Evolutionary conservation across 495 filamentous ascomycete genomes (phyloP).

Genomic region (Tetracladium marchalianum): DNA sequence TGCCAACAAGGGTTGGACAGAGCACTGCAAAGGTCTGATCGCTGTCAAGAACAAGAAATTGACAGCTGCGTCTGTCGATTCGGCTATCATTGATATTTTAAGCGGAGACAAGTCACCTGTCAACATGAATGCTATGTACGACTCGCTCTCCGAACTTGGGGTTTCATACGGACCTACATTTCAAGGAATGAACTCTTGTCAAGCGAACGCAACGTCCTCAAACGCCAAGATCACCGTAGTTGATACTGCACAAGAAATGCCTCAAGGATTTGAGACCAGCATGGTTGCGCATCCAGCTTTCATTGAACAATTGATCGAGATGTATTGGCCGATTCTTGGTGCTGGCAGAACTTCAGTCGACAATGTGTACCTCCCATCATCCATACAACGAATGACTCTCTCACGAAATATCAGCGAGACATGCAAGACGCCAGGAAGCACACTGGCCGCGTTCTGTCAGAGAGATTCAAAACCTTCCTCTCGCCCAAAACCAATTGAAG

Average conservation of each 20-base stretch:
- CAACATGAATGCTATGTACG: constrained; percentile 25
- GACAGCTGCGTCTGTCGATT: not conserved
- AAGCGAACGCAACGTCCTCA: constrained; percentile 26
- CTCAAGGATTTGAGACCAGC: constrained; percentile 30
- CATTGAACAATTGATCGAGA: constrained; percentile 36
- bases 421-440: constrained; percentile 17
- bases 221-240: constrained; percentile 28
- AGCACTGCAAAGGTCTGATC: constrained; percentile 36
- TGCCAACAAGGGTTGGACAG: constrained; percentile 32
- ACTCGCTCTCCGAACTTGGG: constrained; percentile 27
- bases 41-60: constrained; percentile 21
- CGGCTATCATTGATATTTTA: not conserved
- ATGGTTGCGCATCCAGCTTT: constrained; percentile 36
- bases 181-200: constrained; percentile 30
- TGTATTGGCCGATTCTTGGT: constrained; percentile 28
- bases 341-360: constrained; percentile 26
- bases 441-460: constrained; percentile 22
- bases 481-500: constrained; percentile 22
- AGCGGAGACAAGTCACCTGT: constrained; percentile 12
- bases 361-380: constrained; percentile 30
- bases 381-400: constrained; percentile 23
- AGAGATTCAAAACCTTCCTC: constrained; percentile 20
- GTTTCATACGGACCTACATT: constrained; percentile 28
- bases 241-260: constrained; percentile 39
- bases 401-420: constrained; percentile 17